These are phyloP conservation scores for Laburnicola sp. DNA, from an alignment of 2,329 filamentous ascomycete species.

Conservation along the genomic window DNA sequence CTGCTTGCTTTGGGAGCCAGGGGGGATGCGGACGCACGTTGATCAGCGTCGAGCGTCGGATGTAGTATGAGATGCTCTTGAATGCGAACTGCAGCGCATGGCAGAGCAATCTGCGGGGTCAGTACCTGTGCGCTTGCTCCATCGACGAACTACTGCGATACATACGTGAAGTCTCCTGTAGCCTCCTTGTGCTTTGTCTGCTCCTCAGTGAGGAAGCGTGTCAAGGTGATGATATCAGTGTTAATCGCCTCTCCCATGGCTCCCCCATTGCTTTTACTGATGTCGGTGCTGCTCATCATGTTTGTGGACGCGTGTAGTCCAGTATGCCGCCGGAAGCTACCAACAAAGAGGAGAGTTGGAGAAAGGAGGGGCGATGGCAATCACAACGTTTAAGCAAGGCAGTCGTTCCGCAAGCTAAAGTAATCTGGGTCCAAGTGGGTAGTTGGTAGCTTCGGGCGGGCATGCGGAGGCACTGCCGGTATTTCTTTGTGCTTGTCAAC, in stretches of 20 bases:
- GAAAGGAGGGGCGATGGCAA: conserved; percentile 5
- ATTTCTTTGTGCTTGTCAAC: conserved; percentile 33
- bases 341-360: too few relatives aligned
- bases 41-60: conserved; percentile 90
- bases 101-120: conserved; percentile 74
- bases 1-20: background rate
- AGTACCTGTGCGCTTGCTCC: background rate
- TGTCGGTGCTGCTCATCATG: conserved; percentile 48
- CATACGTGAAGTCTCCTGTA: conserved; percentile 97
- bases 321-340: too few relatives aligned
- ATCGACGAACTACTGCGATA: conserved; percentile 15
- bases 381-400: background rate
- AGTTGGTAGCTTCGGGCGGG: too few relatives aligned
- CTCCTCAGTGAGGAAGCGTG: conserved; percentile 93
- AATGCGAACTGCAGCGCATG: conserved; percentile 99
- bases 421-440: conserved; percentile 41
- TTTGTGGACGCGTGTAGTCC: background rate
- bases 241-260: conserved; percentile 73
- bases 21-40: conserved; percentile 63
- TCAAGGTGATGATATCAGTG: conserved; percentile 93
- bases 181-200: conserved; percentile 91
- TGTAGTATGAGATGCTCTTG: conserved; percentile 99
- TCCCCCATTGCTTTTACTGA: conserved; percentile 52
- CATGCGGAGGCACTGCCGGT: conserved; percentile 40
- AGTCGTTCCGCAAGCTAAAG: conserved; percentile 21